Base-by-base conservation (phyloP, 2,329 filamentous ascomycete species). In the Pseudogymnoascus sp. region DNA sequence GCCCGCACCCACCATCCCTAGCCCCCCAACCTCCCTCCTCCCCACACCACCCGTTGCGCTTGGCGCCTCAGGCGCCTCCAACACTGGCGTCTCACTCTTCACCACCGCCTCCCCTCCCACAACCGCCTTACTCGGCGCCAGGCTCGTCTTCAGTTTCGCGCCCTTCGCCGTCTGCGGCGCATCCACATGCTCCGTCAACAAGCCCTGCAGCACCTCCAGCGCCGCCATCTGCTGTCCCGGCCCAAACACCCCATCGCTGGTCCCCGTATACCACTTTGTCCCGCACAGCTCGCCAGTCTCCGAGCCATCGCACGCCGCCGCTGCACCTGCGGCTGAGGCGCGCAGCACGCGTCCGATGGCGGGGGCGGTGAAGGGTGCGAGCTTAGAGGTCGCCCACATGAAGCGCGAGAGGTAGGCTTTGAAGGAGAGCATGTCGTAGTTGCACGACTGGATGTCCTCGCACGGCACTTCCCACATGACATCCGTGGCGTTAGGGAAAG, bases 381-480 rank as follows among this genome's bases (percentile, higher is more conserved):
- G 77, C 59, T 79, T 71, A 35, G 82, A 77, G 3, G 83, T 79
- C 52, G 80, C 78, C 74, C 80, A 86, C 76, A 87, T 81, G 75
- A 85, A 87, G 61, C 85, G 83, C 27, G 84, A 77, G 31, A 88
- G 77, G 70, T 86, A 87, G 45, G 80, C 86, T 74, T 90, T 90
- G 80, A 87, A 88, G 7, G 82, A 84, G 67, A 79, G 81, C 78
- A 86, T 85, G 72, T 89, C 86, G 59, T 74, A 78, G 70, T 84
- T 82, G 73, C 87, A 90, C 0, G 70, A 77, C 60, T 75, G 74
- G 63, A 76, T 73, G 3, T 73, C 74, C 72, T 90, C 87, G 75
- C 87, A 90, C n/a, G 83, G 82, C 48, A 78, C 77, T 73, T 90
- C 87, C 69, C 78, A 84, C 81, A 89, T 84, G 72, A 88, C 74